These are phyloP conservation scores for Diaporthe sp. DNA, from an alignment of 2,329 filamentous ascomycete species.

Conservation along the genomic window DNA sequence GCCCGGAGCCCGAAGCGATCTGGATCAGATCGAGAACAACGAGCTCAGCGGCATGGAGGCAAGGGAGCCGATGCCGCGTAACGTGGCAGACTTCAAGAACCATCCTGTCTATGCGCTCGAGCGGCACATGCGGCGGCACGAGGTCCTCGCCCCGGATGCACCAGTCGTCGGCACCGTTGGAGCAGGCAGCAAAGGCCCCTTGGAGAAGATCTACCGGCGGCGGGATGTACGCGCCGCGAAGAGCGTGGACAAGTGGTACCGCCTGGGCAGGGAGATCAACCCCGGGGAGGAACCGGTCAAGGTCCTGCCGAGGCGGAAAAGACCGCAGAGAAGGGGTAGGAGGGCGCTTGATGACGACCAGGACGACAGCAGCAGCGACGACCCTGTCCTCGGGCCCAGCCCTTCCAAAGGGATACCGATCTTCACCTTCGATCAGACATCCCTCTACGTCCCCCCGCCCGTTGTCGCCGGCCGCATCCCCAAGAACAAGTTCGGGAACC, in stretches of 20 bases:
- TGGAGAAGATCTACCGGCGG: conserved; percentile 87
- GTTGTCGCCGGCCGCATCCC: conserved; percentile 83
- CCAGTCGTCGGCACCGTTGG: conserved; percentile 83
- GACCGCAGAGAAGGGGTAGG: conserved; percentile 45
- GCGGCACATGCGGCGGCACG: conserved; percentile 84
- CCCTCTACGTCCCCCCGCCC: conserved; percentile 81
- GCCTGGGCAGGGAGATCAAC: conserved; percentile 84
- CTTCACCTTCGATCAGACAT: conserved; percentile 76
- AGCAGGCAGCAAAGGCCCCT: conserved; percentile 70
- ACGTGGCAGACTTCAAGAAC: conserved; percentile 88
- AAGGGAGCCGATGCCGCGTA: conserved; percentile 87
- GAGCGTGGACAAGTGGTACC: conserved; percentile 91
- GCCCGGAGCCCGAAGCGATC: conserved; percentile 60
- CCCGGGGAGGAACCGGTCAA: conserved; percentile 86
- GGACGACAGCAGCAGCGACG: conserved; percentile 61
- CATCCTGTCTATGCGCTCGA: conserved; percentile 89
- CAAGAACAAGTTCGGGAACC: conserved; percentile 93
- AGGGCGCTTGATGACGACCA: conserved; percentile 49
- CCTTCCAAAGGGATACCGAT: conserved; percentile 67
- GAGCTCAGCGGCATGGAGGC: conserved; percentile 80
- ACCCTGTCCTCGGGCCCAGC: conserved; percentile 58
- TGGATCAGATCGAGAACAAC: conserved; percentile 87
- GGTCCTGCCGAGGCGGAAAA: conserved; percentile 69
- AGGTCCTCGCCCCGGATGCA: conserved; percentile 81
- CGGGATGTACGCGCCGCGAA: conserved; percentile 83